Conservation (phyloP, 2,329 filamentous ascomycete genomes). For the Tolypocladium inflatum region DNA sequence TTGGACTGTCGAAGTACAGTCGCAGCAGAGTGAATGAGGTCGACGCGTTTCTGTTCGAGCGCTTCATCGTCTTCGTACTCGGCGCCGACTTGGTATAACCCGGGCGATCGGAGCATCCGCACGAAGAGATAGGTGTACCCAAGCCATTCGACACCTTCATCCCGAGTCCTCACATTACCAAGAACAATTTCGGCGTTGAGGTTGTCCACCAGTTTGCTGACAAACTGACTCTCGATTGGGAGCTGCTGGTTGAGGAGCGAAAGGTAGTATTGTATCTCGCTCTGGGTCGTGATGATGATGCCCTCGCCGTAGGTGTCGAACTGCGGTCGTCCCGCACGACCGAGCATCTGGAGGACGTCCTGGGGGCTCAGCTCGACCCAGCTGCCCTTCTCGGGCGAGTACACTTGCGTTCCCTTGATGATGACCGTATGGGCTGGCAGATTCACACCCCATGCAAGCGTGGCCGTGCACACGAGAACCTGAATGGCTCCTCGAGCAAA, state of each 20-base stretch:
- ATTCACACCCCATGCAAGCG: constrained; percentile 98
- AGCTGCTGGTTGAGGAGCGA: constrained; percentile 94
- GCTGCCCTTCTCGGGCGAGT: constrained; percentile 95
- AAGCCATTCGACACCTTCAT: constrained; percentile 98
- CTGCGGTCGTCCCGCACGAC: constrained; percentile 90
- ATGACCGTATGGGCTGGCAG: constrained; percentile 95
- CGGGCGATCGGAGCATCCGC: constrained; percentile 91
- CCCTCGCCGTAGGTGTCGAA: constrained; percentile 97
- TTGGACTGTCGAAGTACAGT: constrained; percentile 77
- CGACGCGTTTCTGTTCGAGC: constrained; percentile 93
- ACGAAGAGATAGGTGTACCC: constrained; percentile 98
- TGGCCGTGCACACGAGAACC: constrained; percentile 93
- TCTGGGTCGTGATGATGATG: constrained; percentile 95
- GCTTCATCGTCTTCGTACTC: constrained; percentile 91
- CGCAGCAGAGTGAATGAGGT: constrained; percentile 90
- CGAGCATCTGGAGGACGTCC: constrained; percentile 97
- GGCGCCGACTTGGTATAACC: constrained; percentile 87
- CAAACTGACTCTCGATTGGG: constrained; percentile 93
- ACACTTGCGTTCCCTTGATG: constrained; percentile 97
- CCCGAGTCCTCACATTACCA: constrained; percentile 81
- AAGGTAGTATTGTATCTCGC: constrained; percentile 93
- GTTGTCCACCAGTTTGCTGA: constrained; percentile 88
- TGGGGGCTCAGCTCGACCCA: constrained; percentile 98
- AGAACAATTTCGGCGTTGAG: constrained; percentile 94
- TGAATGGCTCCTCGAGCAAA: constrained; percentile 88